Base-by-base conservation (phyloP, 495 filamentous ascomycete genomes). In the Penicillium tannophilum region DNA sequence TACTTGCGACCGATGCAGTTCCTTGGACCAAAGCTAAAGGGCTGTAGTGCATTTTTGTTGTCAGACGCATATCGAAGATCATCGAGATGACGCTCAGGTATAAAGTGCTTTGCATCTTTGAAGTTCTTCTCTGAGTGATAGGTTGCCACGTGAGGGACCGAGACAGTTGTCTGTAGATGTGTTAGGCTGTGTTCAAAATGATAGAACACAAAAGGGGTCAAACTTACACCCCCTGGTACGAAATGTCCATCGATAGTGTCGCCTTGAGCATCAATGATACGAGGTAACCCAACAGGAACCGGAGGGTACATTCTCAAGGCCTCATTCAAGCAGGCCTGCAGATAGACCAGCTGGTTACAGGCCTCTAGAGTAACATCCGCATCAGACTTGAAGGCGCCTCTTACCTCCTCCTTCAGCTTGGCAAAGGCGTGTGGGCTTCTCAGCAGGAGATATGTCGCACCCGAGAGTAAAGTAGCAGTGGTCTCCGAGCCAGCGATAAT, bases 401-500 rank as follows among this genome's bases (percentile, higher is more conserved):
- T 70, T 16, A 88, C 74, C 60, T 86, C 84, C 0, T 67, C 58
- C 1, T 66, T 66, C 10, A 86, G 65, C 61, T 76, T 80, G 9
- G 66, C 55, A 23, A 82, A 58, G 0, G 68, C 59, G 3, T 70
- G 50, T 0, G 74, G 80, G 63, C 82, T 73, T 2, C 57, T 79
- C 0, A 79, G 58, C 1, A 88, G 66, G 6, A 81, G 66, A 62
- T 77, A 87, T 0, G 76, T 76, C 0, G 75, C 74, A 1, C 77
- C 82, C 1, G 77, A 72, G n/a, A 89, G 70, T 0, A 79, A 50
- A 0, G 84, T 86, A 2, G 84, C 84, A 5, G 84, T 84, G 1
- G 86, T 86, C 61, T 88, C 85, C 0, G 77, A 80, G n/a, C 83
- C 83, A 33, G 72, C 83, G 16, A 81, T 75, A 26, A 83, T 71